These are phyloP conservation scores for Ganoderma sinense DNA, from an alignment of 1,284 basidiomycete genomes.

Conservation along the genomic window DNA sequence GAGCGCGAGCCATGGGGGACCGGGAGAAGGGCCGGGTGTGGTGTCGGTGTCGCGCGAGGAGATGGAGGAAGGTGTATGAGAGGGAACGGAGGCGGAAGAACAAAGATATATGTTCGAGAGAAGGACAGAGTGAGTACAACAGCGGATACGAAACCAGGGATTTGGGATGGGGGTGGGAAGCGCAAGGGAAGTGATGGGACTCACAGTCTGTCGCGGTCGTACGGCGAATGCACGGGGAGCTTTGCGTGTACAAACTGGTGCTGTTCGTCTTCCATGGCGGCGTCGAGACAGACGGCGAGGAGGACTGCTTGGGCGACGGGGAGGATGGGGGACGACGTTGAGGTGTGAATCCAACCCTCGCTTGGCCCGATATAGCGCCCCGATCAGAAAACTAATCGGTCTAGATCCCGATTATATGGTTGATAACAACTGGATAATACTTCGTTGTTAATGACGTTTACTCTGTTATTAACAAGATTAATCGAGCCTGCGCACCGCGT, in stretches of 20 bases:
- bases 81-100: conserved; percentile 14
- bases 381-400: conserved; percentile 23
- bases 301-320: conserved; percentile 13
- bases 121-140: conserved; percentile 29
- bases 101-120: conserved; percentile 28
- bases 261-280: conserved; percentile 42
- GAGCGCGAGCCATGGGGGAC: conserved; percentile 31
- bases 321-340: conserved; percentile 13
- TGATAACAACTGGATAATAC: conserved; percentile 13
- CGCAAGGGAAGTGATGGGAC: conserved; percentile 30
- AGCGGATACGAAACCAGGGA: conserved; percentile 30
- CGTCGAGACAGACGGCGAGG: conserved; percentile 14
- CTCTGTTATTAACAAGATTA: neutral
- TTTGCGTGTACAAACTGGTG: conserved; percentile 42
- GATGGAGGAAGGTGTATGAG: conserved; percentile 8
- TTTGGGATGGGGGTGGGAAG: conserved; percentile 30
- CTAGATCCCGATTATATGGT: conserved; percentile 11
- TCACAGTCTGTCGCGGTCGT: conserved; percentile 44
- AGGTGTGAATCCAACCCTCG: conserved; percentile 20
- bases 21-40: conserved; percentile 6
- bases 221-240: conserved; percentile 38
- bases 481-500: neutral
- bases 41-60: conserved; percentile 17
- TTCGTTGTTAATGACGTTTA: neutral
- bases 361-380: conserved; percentile 23